Evolutionary conservation across 2,329 filamentous ascomycete species (phyloP), one percentile per base, ranked within the genome.

Genomic region (Diaporthe longicolla): DNA sequence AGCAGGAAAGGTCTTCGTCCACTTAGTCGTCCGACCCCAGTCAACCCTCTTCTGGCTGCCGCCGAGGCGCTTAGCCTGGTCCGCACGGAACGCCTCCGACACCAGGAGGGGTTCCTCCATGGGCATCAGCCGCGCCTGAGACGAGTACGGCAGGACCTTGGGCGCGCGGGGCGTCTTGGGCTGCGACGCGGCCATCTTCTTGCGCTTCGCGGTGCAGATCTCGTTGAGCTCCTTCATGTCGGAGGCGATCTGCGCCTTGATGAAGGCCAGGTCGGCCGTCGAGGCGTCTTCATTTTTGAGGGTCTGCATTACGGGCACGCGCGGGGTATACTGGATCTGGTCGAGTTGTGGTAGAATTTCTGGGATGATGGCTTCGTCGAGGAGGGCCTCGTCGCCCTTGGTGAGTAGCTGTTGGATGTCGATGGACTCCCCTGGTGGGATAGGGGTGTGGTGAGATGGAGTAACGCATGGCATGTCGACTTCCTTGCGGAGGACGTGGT

Each of bases 381-480:
- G 88, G 43, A 83, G 87, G 0, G 96, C 95, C 26, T 87, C 81
- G 0, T 88, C 78, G 6, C 94, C 93, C 81, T 94, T 97, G 0
- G 88, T 88, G 3, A 99, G 89, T 0, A 99, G 88, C n/a, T 92
- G 83, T 3, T 83, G 81, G 71, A 99, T 98, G 80, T 98, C 95
- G 11, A 99, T 83, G 75, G 91, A 95, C 83, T 98, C 95, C 48
- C 97, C 97, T 1, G 92, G 93, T 0, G 94, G 89, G 55, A 99
- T 98, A 40, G 92, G 88, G 0, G 89, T 88, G 0, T 89, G 89
- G 82, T 99, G 94, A 57, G 93, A 97, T 0, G 97, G 97, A 0
- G 97, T 99, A 57, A 98, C 84, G 81, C 97, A 99, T 80, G 98
- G 94, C 94, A 99, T 97, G 82, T 99, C 93, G 5, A 99, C 97